A percentile compares a stretch with the other conserved stretches of the same genome.
phyloP scores from a whole-genome alignment of 257 asterid genomes.

The Mentha longifolia region DNA sequence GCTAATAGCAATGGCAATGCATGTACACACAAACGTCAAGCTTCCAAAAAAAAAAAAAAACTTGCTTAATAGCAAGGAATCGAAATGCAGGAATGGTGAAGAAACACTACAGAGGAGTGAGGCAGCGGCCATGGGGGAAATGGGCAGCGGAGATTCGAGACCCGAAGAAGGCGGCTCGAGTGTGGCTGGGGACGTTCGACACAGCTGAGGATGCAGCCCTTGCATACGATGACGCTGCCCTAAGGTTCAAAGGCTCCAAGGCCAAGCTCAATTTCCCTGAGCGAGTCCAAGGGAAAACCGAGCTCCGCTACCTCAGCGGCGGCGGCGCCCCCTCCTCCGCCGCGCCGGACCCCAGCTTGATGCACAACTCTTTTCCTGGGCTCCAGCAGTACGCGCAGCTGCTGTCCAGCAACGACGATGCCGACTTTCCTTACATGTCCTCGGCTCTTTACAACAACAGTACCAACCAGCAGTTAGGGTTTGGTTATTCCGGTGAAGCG shows the following conservation, averaged over 20 bases:
- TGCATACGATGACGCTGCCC: constrained; percentile 92
- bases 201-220: constrained; percentile 90
- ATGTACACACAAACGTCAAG: no score
- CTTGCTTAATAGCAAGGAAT: no score
- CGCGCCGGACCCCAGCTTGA: constrained; percentile 24
- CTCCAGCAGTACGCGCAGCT: constrained; percentile 73
- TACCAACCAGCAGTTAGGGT: constrained; percentile 34
- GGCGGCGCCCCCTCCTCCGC: neutral
- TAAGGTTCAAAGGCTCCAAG: constrained; percentile 79
- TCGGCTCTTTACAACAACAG: constrained; percentile 51
- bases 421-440: constrained; percentile 57
- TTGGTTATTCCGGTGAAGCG: constrained; percentile 19
- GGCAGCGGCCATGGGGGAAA: constrained; percentile 94
- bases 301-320: constrained; percentile 22
- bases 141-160: constrained; percentile 94
- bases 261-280: constrained; percentile 90
- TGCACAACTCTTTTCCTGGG: constrained; percentile 58
- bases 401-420: constrained; percentile 68
- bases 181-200: constrained; percentile 85
- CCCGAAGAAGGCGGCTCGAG: constrained; percentile 82
- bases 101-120: constrained; percentile 75
- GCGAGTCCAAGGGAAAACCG: constrained; percentile 55
- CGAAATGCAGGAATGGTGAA: constrained; percentile 42
- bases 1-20: no score
- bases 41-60: no score